Evolutionary conservation across 2,329 filamentous ascomycete species (phyloP), one percentile per base, ranked within the genome.

Genomic region (Ascocoryne sarcoides): DNA sequence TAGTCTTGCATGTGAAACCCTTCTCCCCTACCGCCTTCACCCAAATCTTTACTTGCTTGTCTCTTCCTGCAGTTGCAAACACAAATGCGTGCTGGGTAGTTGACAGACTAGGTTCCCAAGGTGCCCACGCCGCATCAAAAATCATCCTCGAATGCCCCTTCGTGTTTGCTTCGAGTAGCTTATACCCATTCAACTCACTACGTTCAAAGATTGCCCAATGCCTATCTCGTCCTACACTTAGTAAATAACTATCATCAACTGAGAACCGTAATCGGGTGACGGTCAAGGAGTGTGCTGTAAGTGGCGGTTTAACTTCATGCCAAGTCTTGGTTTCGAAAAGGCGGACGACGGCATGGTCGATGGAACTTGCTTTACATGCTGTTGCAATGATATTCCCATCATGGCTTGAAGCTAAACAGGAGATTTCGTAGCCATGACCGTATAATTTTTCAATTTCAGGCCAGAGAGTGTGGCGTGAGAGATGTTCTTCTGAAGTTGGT

Each of bases 371-470:
- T 56, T 84, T 86, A 67, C 92, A 98, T 2, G 92, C 88, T 39
- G 89, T 95, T 21, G 92, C 92, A 10, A 98, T 73, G 16, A 95
- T 62, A 3, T 63, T 68, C 10, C 84, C 82, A 53, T 88, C 79
- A 56, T 84, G 75, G 55, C 79, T 87, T 5, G 82, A 75, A 9
- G 89, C 84, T 12, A 95, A 76, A 28, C 86, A 84, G 2, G 87
- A 94, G 36, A 98, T 90, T 62, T 98, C 92, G 64, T 95, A 95
- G 20, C 92, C 92, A 63, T 98, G 92, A 2, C 92, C 92, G 63
- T 98, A 98, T 1, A 98, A 74, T 66, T 98, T 98, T 62, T 98
- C 92, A 5, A 78, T 78, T 60, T 98, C 92, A 3, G 92, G 92
- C 88, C 89, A 98, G 21, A 98, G 76, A 0, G 92, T 94, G 60